Evolutionary conservation across 2,329 filamentous ascomycete genomes (phyloP).

Genomic region (Zasmidium cellare): DNA sequence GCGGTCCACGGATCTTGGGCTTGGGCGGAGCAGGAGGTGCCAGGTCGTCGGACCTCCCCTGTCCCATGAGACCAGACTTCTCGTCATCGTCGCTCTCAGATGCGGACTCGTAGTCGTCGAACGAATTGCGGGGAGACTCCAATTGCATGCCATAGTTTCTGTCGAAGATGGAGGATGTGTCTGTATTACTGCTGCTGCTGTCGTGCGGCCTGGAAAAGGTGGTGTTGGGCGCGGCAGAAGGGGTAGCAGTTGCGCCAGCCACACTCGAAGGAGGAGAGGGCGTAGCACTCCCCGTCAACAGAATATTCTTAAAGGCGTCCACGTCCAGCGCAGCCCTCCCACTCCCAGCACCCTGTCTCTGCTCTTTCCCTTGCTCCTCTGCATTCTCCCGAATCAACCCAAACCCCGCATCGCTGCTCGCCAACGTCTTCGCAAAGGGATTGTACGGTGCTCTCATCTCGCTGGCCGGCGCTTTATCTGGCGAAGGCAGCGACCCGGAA

Average conservation of each 20-base stretch:
- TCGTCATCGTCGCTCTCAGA: conserved; percentile 48
- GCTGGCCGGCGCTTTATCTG: not conserved
- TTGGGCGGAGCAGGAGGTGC: conserved; percentile 70
- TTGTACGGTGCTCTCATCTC: conserved; percentile 32
- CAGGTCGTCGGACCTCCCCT: conserved; percentile 43
- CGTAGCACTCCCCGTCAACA: conserved; percentile 66
- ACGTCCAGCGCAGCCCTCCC: conserved; percentile 61
- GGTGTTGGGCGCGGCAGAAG: not conserved
- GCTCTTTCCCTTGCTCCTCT: conserved; percentile 12
- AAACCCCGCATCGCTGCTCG: conserved; percentile 27
- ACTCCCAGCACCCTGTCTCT: conserved; percentile 4
- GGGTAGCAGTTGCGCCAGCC: conserved; percentile 20
- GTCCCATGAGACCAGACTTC: conserved; percentile 31
- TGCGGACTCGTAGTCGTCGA: conserved; percentile 45
- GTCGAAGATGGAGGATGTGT: conserved; percentile 59
- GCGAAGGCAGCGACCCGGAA: conserved; percentile 17
- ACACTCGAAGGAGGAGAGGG: conserved; percentile 22
- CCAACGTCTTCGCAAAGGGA: conserved; percentile 36
- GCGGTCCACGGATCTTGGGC: conserved; percentile 65
- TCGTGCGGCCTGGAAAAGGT: conserved; percentile 18
- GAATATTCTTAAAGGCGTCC: conserved; percentile 70
- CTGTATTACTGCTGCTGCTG: conserved; percentile 53
- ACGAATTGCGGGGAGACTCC: conserved; percentile 58
- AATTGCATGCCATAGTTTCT: conserved; percentile 39
- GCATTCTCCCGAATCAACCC: conserved; percentile 3